phyloP scores from a whole-genome alignment of 164 flowering plant species.

The Aristolochia fimbriata region DNA sequence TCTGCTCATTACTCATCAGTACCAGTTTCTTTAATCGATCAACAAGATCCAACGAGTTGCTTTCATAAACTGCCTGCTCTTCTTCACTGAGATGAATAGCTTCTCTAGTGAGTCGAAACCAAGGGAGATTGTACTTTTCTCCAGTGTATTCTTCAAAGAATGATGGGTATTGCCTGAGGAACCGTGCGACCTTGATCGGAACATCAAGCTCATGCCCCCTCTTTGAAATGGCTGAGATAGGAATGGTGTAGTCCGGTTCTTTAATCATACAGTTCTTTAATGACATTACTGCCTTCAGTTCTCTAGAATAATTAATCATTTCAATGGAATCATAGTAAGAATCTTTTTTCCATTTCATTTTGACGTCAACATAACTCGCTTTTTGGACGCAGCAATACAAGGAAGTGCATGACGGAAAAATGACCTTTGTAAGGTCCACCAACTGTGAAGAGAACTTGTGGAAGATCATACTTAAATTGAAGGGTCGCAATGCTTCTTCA shows the following conservation, averaged over 20 bases:
- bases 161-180: conserved; percentile 65
- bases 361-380: conserved; percentile 57
- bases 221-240: conserved; percentile 63
- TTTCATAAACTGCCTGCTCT: conserved; percentile 36
- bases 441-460: background rate
- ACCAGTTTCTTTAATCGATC: conserved; percentile 55
- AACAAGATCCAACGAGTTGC: conserved; percentile 28
- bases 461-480: background rate
- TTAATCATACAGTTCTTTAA: conserved; percentile 46
- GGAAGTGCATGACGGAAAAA: background rate
- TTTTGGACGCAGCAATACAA: conserved; percentile 21
- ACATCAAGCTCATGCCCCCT: conserved; percentile 37
- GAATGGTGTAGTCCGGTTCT: conserved; percentile 48
- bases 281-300: conserved; percentile 47
- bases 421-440: background rate
- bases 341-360: conserved; percentile 89
- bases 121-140: conserved; percentile 56
- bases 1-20: conserved; percentile 54
- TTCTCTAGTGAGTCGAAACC: conserved; percentile 72
- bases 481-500: too few species aligned
- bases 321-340: conserved; percentile 53
- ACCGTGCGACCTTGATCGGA: conserved; percentile 52
- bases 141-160: conserved; percentile 73
- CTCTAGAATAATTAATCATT: conserved; percentile 34
- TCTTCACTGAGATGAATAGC: conserved; percentile 50